Evolutionary conservation across 192 early-diverging fungal species (phyloP), one percentile per base, ranked within the genome.

Genomic region (Allomyces macrogynus): DNA sequence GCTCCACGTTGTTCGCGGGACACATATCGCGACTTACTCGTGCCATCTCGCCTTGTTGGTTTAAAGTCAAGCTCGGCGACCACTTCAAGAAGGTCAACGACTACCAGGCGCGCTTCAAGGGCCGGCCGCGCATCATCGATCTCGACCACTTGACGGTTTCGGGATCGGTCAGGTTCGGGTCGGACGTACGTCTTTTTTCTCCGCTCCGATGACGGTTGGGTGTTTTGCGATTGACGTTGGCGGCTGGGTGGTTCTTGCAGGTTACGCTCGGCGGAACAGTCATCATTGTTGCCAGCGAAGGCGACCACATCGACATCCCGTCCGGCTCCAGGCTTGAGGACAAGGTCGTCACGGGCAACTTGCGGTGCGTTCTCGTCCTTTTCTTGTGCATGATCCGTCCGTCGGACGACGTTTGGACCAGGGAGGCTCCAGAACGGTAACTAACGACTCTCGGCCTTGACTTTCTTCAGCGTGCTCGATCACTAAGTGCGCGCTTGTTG

Each of bases 131-230:
- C 72, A 99, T 99, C 68, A 79, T 99, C 0, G 93, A 96, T 69
- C 80, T 99, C 16, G 96, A 99, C 72, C 96, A 99, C 69, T 73
- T 99, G 64, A 97, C 96, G 2, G 96, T 99, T 5, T 96, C 94
- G 7, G 96, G 96, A 24, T 94, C 97, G 75, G 96, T 99, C 22
- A 87, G 86, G n/a, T 99, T 99, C 73, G 94, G 96, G 43, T 78
- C 86, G 27, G 85, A 90, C 67, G 93, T 40, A 40, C 32, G 32
- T 40, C 8, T 8, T 0, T 8, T 0, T 8, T n/a, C n/a, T 7
- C 32, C 32, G 32, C 32, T 40, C 32, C 32, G 32, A 40, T 8
- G 32, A 2, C 8, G 32, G 7, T 40, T 40, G 32, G 7, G 3
- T 8, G 32, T 40, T 40, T 40, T 40, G 32, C 32, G 7, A 40